Conservation (phyloP, 768 basidiomycete species). For the Rickenella mellea region DNA sequence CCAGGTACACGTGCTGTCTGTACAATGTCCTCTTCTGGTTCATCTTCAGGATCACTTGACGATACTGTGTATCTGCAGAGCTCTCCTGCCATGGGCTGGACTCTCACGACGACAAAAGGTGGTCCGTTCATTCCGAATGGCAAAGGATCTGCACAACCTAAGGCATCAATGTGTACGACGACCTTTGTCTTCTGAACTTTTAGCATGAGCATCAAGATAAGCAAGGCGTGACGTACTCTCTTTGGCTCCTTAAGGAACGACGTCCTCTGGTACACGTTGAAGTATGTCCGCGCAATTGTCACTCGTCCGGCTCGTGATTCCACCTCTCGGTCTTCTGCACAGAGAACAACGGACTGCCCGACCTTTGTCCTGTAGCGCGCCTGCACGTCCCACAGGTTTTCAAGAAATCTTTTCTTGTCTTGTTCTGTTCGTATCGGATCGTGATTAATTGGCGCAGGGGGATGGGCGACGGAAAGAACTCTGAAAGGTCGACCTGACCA, state of each 20-base stretch:
- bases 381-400: slow-evolving; percentile 85
- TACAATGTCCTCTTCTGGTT: slow-evolving; percentile 75
- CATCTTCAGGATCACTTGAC: slow-evolving; percentile 65
- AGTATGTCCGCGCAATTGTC: slow-evolving; percentile 74
- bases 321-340: slow-evolving; percentile 67
- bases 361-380: slow-evolving; percentile 66
- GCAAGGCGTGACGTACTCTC: slow-evolving; percentile 44
- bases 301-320: slow-evolving; percentile 52
- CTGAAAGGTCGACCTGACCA: slow-evolving; percentile 88
- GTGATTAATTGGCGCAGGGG: slow-evolving; percentile 54
- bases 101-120: slow-evolving; percentile 70
- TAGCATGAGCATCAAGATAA: slow-evolving; percentile 1
- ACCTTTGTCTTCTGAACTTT: slow-evolving; percentile 60
- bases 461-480: slow-evolving; percentile 65
- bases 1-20: slow-evolving; percentile 65
- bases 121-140: slow-evolving; percentile 62
- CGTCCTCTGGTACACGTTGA: slow-evolving; percentile 78
- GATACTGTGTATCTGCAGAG: slow-evolving; percentile 71
- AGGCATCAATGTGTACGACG: slow-evolving; percentile 76
- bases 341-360: slow-evolving; percentile 65
- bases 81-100: slow-evolving; percentile 79
- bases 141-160: slow-evolving; percentile 66
- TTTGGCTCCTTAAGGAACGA: slow-evolving; percentile 69
- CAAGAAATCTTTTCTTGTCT: slow-evolving; percentile 77
- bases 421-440: slow-evolving; percentile 54